A percentile compares a stretch with the other conserved stretches of the same genome.
Conservation (phyloP, 805 yeast genomes). For the Phaffomyces thermotolerans region DNA sequence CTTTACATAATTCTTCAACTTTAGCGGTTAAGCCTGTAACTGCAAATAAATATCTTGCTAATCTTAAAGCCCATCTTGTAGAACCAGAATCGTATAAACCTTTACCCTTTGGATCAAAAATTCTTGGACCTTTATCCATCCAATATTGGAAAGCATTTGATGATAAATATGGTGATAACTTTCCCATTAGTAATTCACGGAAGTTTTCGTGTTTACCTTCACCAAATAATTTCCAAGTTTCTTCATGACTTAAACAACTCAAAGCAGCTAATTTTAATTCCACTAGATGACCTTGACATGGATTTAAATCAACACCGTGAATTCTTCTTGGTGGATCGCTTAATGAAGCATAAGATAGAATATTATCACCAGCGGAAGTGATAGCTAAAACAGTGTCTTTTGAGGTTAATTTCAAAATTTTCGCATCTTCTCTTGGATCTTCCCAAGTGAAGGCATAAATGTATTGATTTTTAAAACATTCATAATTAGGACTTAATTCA, state of each 20-base stretch:
- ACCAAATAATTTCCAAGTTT: conserved; percentile 73
- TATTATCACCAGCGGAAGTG: conserved; percentile 82
- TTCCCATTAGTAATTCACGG: conserved; percentile 41
- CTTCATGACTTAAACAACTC: conserved; percentile 46
- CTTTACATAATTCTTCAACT: conserved; percentile 48
- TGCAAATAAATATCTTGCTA: conserved; percentile 54
- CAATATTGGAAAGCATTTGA: conserved; percentile 80
- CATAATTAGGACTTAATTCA: conserved; percentile 57
- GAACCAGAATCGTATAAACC: conserved; percentile 81
- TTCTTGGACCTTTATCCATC: conserved; percentile 53
- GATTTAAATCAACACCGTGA: conserved; percentile 82
- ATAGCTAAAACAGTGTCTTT: conserved; percentile 74
- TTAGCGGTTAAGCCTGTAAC: conserved; percentile 44
- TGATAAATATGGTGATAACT: conserved; percentile 63
- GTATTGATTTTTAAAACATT: conserved; percentile 70
- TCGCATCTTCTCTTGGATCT: conserved; percentile 76
- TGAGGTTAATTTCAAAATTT: conserved; percentile 50
- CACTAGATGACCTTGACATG: conserved; percentile 72
- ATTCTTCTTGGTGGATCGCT: conserved; percentile 66
- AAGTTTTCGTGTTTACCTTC: conserved; percentile 57
- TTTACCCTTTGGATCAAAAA: conserved; percentile 46
- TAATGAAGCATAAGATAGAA: conserved; percentile 64
- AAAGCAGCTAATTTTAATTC: conserved; percentile 74
- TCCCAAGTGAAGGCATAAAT: conserved; percentile 90
- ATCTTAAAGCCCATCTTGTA: conserved; percentile 77